These are phyloP conservation scores for Prunus salicina DNA, from an alignment of 306 rosid species.

Conservation along the genomic window DNA sequence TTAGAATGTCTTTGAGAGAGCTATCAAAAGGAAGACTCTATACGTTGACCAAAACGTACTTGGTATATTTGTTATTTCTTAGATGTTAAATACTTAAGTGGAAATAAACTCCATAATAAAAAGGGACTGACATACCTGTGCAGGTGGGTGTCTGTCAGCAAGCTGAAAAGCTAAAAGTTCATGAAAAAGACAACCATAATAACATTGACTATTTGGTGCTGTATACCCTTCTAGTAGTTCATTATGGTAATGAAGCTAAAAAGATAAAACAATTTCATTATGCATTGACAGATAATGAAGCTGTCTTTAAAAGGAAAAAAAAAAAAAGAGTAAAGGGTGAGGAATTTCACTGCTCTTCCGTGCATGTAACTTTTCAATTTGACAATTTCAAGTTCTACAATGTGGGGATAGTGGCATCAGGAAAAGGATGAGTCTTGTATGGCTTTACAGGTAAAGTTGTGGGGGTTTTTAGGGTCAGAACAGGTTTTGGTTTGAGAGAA, in stretches of 20 bases:
- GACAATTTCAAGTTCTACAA: background rate
- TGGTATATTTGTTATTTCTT: background rate
- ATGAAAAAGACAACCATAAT: constrained; percentile 94
- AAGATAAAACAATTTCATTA: background rate
- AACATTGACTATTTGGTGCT: constrained; percentile 82
- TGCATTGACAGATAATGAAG: too few species aligned
- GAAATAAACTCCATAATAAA: too few species aligned
- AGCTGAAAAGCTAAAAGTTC: constrained; percentile 95
- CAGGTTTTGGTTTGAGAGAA: background rate
- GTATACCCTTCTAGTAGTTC: constrained; percentile 87
- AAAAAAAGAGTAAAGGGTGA: too few species aligned
- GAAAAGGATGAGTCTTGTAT: too few species aligned
- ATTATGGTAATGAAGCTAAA: background rate
- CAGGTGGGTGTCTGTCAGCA: constrained; percentile 60
- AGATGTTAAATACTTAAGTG: background rate
- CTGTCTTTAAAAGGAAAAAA: too few species aligned
- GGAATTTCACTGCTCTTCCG: background rate
- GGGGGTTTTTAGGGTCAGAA: background rate
- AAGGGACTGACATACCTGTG: constrained; percentile 30
- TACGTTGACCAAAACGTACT: background rate
- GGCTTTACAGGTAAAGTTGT: background rate
- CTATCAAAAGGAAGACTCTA: background rate
- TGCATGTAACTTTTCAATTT: background rate
- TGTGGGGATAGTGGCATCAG: background rate
- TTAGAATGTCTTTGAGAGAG: background rate